Percentiles rank a stretch among this genome's conserved stretches.
These are phyloP conservation scores for Sugiyamaella japonica DNA, from an alignment of 1,139 yeast species.

Conservation along the genomic window DNA sequence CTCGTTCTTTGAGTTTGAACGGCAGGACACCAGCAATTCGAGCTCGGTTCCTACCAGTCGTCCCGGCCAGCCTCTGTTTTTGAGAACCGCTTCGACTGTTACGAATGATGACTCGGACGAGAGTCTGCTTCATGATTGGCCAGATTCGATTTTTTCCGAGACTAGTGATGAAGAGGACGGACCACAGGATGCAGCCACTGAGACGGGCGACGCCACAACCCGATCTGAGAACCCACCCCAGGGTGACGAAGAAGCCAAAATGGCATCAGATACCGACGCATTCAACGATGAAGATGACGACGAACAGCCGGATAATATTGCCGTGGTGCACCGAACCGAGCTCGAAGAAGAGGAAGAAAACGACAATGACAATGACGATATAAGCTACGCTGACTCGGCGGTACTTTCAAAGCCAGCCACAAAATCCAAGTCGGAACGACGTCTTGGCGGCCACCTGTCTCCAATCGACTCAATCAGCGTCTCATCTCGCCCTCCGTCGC, in stretches of 20 bases:
- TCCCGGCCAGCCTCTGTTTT: constrained; percentile 16
- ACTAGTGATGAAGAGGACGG: not conserved
- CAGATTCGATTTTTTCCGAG: constrained; percentile 1
- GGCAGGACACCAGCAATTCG: not conserved
- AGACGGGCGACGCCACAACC: not conserved
- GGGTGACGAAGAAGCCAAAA: too few species aligned
- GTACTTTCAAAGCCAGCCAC: not conserved
- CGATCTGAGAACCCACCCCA: too few species aligned
- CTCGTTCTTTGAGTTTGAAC: constrained; percentile 3
- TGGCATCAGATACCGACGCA: not conserved
- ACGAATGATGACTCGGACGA: constrained; percentile 9
- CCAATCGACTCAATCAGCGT: too few species aligned
- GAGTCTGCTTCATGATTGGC: constrained; percentile 12
- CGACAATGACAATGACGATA: constrained; percentile 21
- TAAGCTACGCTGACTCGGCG: constrained; percentile 26
- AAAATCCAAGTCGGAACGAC: too few species aligned
- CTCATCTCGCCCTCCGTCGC: too few species aligned
- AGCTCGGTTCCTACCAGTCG: not conserved
- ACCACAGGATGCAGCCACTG: not conserved
- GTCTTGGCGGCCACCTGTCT: too few species aligned
- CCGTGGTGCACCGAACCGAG: constrained; percentile 1
- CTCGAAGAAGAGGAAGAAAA: constrained; percentile 13
- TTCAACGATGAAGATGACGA: constrained; percentile 16
- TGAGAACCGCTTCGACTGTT: constrained; percentile 12
- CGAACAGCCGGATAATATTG: constrained; percentile 9